Evolutionary conservation across 2,329 filamentous ascomycete species (phyloP).

Genomic region (Aspergillus nomiae): DNA sequence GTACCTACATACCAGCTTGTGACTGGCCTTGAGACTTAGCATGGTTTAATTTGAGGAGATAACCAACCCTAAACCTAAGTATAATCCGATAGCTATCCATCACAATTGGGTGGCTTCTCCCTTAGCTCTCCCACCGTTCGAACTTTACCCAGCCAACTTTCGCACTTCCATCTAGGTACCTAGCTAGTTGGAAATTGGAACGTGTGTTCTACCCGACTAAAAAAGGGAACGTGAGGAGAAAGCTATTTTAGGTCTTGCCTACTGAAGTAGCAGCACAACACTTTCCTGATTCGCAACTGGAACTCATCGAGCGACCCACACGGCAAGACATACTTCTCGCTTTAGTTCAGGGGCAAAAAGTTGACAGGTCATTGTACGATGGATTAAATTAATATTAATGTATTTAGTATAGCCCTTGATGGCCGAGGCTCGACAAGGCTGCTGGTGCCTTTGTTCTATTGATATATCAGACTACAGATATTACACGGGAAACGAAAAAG

Average conservation of each 20-base stretch:
- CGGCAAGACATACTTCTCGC: not conserved
- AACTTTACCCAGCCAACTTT: not conserved
- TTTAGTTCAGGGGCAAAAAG: constrained; percentile 1
- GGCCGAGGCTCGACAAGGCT: not conserved
- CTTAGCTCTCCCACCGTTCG: not conserved
- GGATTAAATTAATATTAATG: not conserved
- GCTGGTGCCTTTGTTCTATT: not conserved
- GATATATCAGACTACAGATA: not conserved
- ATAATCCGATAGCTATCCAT: not conserved
- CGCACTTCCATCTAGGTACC: not conserved
- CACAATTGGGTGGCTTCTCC: not conserved
- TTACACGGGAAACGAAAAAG: not conserved
- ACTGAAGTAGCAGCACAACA: not conserved
- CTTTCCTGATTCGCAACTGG: not conserved
- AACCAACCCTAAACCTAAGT: not conserved
- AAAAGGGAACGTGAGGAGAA: not conserved
- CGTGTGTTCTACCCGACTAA: not conserved
- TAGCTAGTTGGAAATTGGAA: not conserved
- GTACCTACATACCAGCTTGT: not conserved
- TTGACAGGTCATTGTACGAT: constrained; percentile 3
- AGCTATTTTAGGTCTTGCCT: not conserved
- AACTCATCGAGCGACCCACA: not conserved
- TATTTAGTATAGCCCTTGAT: not conserved
- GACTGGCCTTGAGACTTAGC: not conserved
- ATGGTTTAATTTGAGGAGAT: not conserved